These are phyloP conservation scores for Castanea mollissima DNA, from an alignment of 306 rosid genomes.

Conservation along the genomic window DNA sequence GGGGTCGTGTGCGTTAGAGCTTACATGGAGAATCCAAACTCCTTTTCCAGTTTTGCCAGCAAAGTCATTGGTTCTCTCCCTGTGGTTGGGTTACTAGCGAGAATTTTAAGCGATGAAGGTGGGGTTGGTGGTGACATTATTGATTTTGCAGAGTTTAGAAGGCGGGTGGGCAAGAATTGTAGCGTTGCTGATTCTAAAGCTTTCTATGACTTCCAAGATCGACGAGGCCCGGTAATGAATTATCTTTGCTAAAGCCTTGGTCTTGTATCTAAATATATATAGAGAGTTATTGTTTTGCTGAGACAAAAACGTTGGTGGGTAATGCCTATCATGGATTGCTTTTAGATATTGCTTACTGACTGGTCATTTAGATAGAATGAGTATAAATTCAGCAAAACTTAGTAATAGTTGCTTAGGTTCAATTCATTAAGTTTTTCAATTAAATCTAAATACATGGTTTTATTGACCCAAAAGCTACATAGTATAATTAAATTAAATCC, in stretches of 20 bases:
- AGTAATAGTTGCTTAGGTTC: no score
- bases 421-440: no score
- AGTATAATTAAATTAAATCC: no score
- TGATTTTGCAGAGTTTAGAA: slow-evolving; percentile 86
- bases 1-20: slow-evolving; percentile 45
- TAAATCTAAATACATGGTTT: no score
- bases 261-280: no score
- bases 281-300: background rate
- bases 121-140: slow-evolving; percentile 77
- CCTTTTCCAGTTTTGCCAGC: slow-evolving; percentile 56
- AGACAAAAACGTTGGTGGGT: background rate
- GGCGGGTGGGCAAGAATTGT: slow-evolving; percentile 83
- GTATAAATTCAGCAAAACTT: no score
- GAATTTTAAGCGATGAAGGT: slow-evolving; percentile 81
- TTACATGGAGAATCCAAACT: slow-evolving; percentile 74
- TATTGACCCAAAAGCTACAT: no score
- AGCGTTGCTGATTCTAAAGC: slow-evolving; percentile 58
- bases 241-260: background rate
- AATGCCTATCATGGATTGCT: background rate
- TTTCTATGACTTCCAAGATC: slow-evolving; percentile 67
- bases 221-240: slow-evolving; percentile 61
- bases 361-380: no score
- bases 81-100: slow-evolving; percentile 72
- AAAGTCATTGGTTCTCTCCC: slow-evolving; percentile 89
- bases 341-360: no score